Conservation (phyloP, 495 filamentous ascomycete genomes). For the Ramalina intermedia region DNA sequence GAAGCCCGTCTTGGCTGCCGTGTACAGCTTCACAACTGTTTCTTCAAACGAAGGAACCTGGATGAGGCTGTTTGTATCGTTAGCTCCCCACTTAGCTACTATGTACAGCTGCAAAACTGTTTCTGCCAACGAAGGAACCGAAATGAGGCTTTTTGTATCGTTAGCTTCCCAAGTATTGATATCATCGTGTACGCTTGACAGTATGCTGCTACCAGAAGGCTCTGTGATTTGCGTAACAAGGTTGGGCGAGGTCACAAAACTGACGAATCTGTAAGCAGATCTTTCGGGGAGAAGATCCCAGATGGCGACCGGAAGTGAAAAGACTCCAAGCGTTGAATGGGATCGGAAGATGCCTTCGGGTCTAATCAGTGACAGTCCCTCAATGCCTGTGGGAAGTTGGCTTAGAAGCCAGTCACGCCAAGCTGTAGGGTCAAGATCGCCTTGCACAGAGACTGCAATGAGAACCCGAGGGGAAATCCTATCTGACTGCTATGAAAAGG, state of each 20-base stretch:
- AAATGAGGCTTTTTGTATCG: no score
- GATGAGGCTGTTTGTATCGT: no score
- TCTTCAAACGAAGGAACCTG: no score
- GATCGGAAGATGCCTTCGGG: constrained; percentile 40
- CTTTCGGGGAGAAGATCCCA: constrained; percentile 38
- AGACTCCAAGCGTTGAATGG: constrained; percentile 32
- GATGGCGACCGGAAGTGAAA: constrained; percentile 35
- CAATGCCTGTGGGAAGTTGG: neutral
- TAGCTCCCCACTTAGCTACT: no score
- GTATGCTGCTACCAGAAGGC: no score
- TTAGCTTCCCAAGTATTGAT: no score
- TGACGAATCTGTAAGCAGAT: constrained; percentile 35
- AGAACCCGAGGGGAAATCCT: neutral
- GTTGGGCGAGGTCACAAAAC: constrained; percentile 22
- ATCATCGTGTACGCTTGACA: no score
- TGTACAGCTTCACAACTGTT: no score
- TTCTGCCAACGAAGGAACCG: no score
- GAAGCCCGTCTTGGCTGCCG: no score
- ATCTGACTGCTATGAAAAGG: neutral
- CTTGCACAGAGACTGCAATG: neutral
- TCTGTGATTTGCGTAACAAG: neutral
- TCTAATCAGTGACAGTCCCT: constrained; percentile 3
- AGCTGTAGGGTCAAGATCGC: neutral
- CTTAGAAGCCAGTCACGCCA: neutral
- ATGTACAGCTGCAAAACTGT: no score